These are phyloP conservation scores for Psilocybe cyanescens DNA, from an alignment of 768 basidiomycete genomes.

Conservation along the genomic window DNA sequence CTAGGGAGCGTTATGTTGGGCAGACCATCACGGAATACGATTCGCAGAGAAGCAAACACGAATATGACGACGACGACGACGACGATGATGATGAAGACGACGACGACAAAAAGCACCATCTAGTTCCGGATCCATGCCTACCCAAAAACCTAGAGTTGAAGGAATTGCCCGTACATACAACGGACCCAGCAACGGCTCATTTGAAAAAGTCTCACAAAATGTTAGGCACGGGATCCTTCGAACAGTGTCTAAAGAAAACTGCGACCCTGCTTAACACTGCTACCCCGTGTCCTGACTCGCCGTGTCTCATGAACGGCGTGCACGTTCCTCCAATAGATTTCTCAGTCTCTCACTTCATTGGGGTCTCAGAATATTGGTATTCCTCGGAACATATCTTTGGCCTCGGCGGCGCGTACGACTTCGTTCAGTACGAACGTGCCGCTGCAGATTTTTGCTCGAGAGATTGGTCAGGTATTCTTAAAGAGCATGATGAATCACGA, in stretches of 20 bases:
- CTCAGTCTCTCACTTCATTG: constrained; percentile 90
- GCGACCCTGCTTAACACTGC: constrained; percentile 84
- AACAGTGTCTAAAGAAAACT: constrained; percentile 75
- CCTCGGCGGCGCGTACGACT: constrained; percentile 93
- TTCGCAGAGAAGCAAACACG: constrained; percentile 23
- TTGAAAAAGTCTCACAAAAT: constrained; percentile 60
- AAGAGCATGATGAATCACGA: constrained; percentile 63
- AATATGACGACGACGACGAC: constrained; percentile 19
- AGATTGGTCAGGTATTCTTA: constrained; percentile 78
- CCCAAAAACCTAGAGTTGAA: constrained; percentile 71
- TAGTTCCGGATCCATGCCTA: constrained; percentile 88
- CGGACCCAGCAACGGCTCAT: constrained; percentile 42
- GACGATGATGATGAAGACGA: constrained; percentile 27
- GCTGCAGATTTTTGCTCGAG: constrained; percentile 84
- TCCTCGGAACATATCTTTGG: constrained; percentile 97
- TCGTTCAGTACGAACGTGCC: constrained; percentile 93
- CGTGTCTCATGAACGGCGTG: constrained; percentile 94
- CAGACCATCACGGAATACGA: constrained; percentile 65
- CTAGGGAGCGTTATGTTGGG: constrained; percentile 90
- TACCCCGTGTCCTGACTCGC: constrained; percentile 78
- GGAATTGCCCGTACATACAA: constrained; percentile 55
- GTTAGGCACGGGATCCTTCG: constrained; percentile 89
- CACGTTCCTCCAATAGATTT: constrained; percentile 96
- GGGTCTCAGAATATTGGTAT: constrained; percentile 99
- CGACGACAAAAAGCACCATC: constrained; percentile 22